Evolutionary conservation across 805 yeast species (phyloP).

Genomic region (Wickerhamomyces pijperi): DNA sequence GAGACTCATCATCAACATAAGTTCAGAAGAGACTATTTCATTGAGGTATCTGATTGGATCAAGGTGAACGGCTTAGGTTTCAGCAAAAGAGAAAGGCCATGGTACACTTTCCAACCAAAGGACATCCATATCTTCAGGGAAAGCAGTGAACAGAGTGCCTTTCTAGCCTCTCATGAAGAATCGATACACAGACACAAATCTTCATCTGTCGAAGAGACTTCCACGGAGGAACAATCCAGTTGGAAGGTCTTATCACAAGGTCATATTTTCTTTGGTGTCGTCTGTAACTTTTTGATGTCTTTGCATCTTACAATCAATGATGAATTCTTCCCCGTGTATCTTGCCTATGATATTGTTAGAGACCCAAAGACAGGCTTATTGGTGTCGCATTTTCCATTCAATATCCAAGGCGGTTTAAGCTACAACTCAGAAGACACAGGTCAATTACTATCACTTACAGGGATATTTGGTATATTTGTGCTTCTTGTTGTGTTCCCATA

Average conservation of each 20-base stretch:
- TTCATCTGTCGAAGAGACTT: no score
- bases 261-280: slow-evolving; percentile 23
- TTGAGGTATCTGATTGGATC: slow-evolving; percentile 31
- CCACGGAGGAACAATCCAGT: no score
- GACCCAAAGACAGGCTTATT: slow-evolving; percentile 14
- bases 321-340: slow-evolving; percentile 45
- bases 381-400: slow-evolving; percentile 34
- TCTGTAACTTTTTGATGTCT: slow-evolving; percentile 31
- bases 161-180: no score
- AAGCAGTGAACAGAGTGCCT: no score
- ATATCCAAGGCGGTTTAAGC: slow-evolving; percentile 42
- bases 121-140: no score
- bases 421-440: slow-evolving; percentile 37
- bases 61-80: slow-evolving; percentile 10
- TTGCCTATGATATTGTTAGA: slow-evolving; percentile 27
- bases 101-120: slow-evolving; percentile 13
- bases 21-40: slow-evolving; percentile 31
- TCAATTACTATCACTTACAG: slow-evolving; percentile 36
- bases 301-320: slow-evolving; percentile 37
- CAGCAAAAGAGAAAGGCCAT: slow-evolving; percentile 17
- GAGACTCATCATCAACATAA: slow-evolving; percentile 36
- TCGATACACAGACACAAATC: no score
- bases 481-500: slow-evolving; percentile 40
- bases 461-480: slow-evolving; percentile 39
- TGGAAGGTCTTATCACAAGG: slow-evolving; percentile 20